Evolutionary conservation across 2,329 filamentous ascomycete species (phyloP).

Genomic region (Ophiocordyceps australis): DNA sequence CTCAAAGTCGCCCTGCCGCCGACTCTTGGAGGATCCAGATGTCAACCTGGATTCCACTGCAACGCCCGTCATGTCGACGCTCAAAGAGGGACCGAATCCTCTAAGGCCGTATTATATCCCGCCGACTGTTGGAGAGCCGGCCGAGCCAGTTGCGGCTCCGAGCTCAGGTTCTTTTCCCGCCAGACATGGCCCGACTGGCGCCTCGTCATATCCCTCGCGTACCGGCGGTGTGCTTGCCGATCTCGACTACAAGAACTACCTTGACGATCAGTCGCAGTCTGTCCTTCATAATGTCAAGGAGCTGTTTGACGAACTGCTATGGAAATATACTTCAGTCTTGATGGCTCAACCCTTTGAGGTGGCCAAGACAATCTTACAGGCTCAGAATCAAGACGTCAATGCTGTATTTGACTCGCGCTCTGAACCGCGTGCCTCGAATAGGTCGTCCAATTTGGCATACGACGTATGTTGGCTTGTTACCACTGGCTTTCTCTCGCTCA

Average conservation of each 20-base stretch:
- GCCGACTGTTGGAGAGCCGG: constrained; percentile 31
- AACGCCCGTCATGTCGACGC: constrained; percentile 21
- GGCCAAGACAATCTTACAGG: constrained; percentile 82
- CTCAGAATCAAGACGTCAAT: constrained; percentile 37
- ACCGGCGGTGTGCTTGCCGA: constrained; percentile 79
- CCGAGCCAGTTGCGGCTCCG: constrained; percentile 17
- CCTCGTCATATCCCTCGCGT: constrained; percentile 23
- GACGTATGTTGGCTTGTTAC: constrained; percentile 11
- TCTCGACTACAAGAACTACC: constrained; percentile 79
- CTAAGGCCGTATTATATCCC: constrained; percentile 54
- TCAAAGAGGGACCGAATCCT: constrained; percentile 36
- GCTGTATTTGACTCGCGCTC: constrained; percentile 11
- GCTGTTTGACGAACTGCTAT: constrained; percentile 67
- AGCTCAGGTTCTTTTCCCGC: constrained; percentile 26
- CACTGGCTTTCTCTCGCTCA: too few species aligned
- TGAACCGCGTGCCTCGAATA: too few species aligned
- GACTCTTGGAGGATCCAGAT: constrained; percentile 5
- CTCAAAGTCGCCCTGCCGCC: constrained; percentile 1
- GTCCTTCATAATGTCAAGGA: constrained; percentile 57
- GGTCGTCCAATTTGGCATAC: too few species aligned
- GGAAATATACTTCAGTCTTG: constrained; percentile 80
- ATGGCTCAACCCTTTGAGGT: constrained; percentile 95
- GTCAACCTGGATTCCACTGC: constrained; percentile 8
- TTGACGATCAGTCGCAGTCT: constrained; percentile 59
- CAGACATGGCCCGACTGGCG: constrained; percentile 20